Percentiles rank a stretch among this genome's conserved stretches.
Conservation (phyloP, 305 asterid species). For the Euphrasia arctica region DNA sequence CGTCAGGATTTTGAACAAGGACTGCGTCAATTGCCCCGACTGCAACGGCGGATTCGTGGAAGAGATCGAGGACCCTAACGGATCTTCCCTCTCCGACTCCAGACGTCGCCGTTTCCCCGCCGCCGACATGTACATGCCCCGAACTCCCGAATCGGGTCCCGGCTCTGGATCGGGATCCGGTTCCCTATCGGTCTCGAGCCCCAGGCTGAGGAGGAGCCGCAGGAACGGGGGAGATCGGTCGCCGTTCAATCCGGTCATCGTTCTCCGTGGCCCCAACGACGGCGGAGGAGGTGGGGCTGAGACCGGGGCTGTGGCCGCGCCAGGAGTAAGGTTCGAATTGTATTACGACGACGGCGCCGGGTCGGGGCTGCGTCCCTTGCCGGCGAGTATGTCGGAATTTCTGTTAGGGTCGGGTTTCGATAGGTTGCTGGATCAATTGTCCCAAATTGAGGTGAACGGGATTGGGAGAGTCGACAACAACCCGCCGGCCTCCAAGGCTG, state of each 20-base stretch:
- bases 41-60: conserved; percentile 79
- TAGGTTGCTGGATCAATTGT: conserved; percentile 70
- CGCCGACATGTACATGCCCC: conserved; percentile 62
- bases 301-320: conserved; percentile 21
- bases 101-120: conserved; percentile 73
- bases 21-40: conserved; percentile 69
- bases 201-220: conserved; percentile 62
- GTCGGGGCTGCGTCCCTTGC: conserved; percentile 77
- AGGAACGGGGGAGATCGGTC: conserved; percentile 78
- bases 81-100: conserved; percentile 64
- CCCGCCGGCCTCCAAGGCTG: conserved; percentile 89
- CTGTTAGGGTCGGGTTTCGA: conserved; percentile 89
- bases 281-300: conserved; percentile 24
- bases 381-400: conserved; percentile 83
- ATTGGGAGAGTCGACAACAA: conserved; percentile 62
- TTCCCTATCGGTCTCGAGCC: conserved; percentile 47
- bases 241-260: conserved; percentile 90
- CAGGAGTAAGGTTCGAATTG: conserved; percentile 65
- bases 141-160: conserved; percentile 48
- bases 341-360: conserved; percentile 89
- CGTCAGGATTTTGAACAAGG: conserved; percentile 57
- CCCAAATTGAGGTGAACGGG: conserved; percentile 79
- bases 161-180: conserved; percentile 39
- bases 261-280: conserved; percentile 64
- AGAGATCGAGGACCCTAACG: conserved; percentile 53